These are phyloP conservation scores for Kalaharituber pfeilii DNA, from an alignment of 2,329 filamentous ascomycete genomes.

Conservation along the genomic window DNA sequence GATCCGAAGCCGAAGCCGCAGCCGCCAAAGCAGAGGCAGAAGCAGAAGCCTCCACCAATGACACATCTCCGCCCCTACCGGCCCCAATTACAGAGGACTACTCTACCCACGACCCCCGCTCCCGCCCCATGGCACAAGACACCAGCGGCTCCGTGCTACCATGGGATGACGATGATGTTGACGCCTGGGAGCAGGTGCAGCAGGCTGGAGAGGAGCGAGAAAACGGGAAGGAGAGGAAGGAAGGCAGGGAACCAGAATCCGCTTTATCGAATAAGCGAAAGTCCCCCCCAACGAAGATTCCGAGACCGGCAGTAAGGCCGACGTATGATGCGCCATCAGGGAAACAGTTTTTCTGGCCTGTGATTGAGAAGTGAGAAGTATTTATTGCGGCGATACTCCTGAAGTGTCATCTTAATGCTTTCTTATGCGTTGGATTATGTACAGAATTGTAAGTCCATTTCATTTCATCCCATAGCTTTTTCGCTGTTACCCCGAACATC, in stretches of 20 bases:
- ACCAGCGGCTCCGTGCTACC: conserved; percentile 14
- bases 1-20: conserved; percentile 16
- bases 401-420: background rate
- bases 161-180: conserved; percentile 14
- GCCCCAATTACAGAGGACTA: conserved; percentile 25
- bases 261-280: background rate
- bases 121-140: conserved; percentile 11
- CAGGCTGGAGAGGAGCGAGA: conserved; percentile 1
- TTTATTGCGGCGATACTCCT: too few species aligned
- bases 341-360: conserved; percentile 17
- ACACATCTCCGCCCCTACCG: too few species aligned
- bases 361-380: conserved; percentile 7
- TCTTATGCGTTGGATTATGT: background rate
- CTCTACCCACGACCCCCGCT: conserved; percentile 12
- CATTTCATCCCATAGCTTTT: conserved; percentile 4
- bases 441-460: background rate
- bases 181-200: conserved; percentile 8
- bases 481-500: background rate
- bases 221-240: conserved; percentile 4
- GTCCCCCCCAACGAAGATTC: background rate
- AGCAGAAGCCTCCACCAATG: conserved; percentile 18
- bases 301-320: background rate
- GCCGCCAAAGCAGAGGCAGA: conserved; percentile 14
- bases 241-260: conserved; percentile 3
- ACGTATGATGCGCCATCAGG: conserved; percentile 16